These are phyloP conservation scores for Tricharina praecox DNA, from an alignment of 495 filamentous ascomycete genomes.

Conservation along the genomic window DNA sequence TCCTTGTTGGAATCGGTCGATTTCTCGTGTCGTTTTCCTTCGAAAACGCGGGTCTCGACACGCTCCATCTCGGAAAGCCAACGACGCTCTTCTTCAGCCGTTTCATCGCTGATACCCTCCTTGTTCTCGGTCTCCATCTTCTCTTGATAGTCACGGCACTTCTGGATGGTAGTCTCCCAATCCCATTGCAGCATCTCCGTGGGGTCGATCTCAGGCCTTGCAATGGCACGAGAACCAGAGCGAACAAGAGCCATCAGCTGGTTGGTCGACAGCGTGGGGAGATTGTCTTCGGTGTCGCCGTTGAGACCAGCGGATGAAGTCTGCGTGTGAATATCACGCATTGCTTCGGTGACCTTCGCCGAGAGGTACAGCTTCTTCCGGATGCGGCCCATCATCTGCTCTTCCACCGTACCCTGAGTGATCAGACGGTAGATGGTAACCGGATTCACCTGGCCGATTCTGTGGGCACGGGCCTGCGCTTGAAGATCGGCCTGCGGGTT, in stretches of 20 bases:
- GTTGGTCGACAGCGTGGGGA: slow-evolving; percentile 35
- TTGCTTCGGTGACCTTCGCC: slow-evolving; percentile 43
- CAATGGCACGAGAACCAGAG: slow-evolving; percentile 39
- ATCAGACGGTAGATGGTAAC: slow-evolving; percentile 44
- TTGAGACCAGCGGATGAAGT: slow-evolving; percentile 13
- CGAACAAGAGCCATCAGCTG: slow-evolving; percentile 43
- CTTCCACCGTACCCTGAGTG: slow-evolving; percentile 44
- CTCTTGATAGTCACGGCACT: slow-evolving; percentile 38
- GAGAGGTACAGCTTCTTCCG: slow-evolving; percentile 53
- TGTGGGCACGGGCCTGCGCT: slow-evolving; percentile 42
- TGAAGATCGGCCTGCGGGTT: slow-evolving; percentile 43
- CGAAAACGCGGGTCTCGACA: slow-evolving; percentile 43
- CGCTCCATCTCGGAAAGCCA: slow-evolving; percentile 44
- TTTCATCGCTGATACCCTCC: slow-evolving; percentile 25
- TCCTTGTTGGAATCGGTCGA: slow-evolving; percentile 24
- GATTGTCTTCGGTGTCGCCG: slow-evolving; percentile 28
- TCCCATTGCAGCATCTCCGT: slow-evolving; percentile 44
- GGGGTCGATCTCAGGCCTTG: slow-evolving; percentile 36
- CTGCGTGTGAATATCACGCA: slow-evolving; percentile 37
- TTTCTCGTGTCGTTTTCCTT: slow-evolving; percentile 33
- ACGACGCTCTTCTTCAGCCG: slow-evolving; percentile 37
- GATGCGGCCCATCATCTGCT: slow-evolving; percentile 46
- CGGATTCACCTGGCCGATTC: slow-evolving; percentile 41
- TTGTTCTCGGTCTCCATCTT: slow-evolving; percentile 27
- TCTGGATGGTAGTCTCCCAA: slow-evolving; percentile 37